Conservation (phyloP, 768 basidiomycete species). For the Phylloporus sp. region DNA sequence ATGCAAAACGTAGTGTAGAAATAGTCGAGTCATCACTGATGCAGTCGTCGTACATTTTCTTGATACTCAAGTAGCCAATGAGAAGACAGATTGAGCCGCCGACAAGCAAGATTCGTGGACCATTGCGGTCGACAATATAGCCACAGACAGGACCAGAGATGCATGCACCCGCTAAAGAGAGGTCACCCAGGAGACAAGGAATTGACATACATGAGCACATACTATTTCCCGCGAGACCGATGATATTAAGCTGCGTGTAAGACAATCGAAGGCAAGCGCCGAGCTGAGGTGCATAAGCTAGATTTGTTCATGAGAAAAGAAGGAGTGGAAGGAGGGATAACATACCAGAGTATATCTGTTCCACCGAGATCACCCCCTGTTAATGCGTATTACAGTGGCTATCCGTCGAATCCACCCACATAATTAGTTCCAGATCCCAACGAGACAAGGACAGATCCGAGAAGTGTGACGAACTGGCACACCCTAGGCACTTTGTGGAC, state of each 20-base stretch:
- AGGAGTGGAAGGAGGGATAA: neutral
- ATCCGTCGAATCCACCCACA: constrained; percentile 39
- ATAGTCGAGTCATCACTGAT: constrained; percentile 36
- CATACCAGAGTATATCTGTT: constrained; percentile 31
- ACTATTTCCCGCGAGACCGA: constrained; percentile 81
- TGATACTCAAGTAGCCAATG: constrained; percentile 72
- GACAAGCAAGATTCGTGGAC: constrained; percentile 67
- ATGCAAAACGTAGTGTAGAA: constrained; percentile 39
- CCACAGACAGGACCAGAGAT: constrained; percentile 76
- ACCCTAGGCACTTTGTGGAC: constrained; percentile 35
- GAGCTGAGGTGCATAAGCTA: no score
- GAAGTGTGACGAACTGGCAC: constrained; percentile 45
- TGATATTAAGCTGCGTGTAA: constrained; percentile 78
- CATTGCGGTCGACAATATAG: constrained; percentile 66
- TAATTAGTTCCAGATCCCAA: constrained; percentile 72
- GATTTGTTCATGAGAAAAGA: neutral
- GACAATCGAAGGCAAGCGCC: constrained; percentile 68
- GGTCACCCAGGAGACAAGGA: neutral
- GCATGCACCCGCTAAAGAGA: constrained; percentile 65
- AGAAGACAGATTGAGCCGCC: constrained; percentile 58
- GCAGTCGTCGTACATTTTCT: constrained; percentile 58
- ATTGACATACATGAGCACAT: constrained; percentile 18
- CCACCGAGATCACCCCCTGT: no score
- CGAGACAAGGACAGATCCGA: constrained; percentile 56
- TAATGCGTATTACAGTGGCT: no score